Percentiles rank a stretch among this genome's conserved stretches.
Evolutionary conservation across 2,329 filamentous ascomycete genomes (phyloP).

Genomic region (Blumeriella jaapii): DNA sequence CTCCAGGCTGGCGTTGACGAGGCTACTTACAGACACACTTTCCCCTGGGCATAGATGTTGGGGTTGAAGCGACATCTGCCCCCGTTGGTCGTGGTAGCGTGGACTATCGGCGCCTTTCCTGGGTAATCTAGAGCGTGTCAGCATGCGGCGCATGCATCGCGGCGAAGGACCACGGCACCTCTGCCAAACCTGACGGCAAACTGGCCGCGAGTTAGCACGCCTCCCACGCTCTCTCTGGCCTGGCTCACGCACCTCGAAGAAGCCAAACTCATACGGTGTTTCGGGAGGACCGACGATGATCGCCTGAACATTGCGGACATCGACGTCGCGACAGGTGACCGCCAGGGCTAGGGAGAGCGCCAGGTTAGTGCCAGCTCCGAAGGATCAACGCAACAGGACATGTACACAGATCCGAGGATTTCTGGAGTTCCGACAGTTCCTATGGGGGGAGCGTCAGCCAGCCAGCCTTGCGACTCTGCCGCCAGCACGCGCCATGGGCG

Average conservation of each 20-base stretch:
- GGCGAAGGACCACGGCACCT: constrained; percentile 37
- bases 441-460: constrained; percentile 32
- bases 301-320: constrained; percentile 79
- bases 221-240: background rate
- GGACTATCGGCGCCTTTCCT: constrained; percentile 47
- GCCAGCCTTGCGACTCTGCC: constrained; percentile 30
- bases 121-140: constrained; percentile 59
- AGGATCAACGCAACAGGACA: background rate
- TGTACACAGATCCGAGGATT: constrained; percentile 69
- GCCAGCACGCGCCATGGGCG: constrained; percentile 9
- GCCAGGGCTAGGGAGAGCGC: constrained; percentile 52
- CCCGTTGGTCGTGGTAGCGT: constrained; percentile 74
- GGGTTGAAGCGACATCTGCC: constrained; percentile 88
- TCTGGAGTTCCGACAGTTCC: constrained; percentile 81
- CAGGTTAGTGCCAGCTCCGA: constrained; percentile 14
- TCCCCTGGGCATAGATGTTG: constrained; percentile 86
- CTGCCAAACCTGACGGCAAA: constrained; percentile 67
- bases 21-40: constrained; percentile 81
- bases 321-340: constrained; percentile 75
- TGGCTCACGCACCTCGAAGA: constrained; percentile 64
- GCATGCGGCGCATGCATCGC: background rate
- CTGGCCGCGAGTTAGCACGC: constrained; percentile 36
- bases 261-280: constrained; percentile 93
- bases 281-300: constrained; percentile 87
- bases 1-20: too few relatives aligned